phyloP scores from a whole-genome alignment of 2,329 filamentous ascomycete genomes.

The Bipolaris gigantea region DNA sequence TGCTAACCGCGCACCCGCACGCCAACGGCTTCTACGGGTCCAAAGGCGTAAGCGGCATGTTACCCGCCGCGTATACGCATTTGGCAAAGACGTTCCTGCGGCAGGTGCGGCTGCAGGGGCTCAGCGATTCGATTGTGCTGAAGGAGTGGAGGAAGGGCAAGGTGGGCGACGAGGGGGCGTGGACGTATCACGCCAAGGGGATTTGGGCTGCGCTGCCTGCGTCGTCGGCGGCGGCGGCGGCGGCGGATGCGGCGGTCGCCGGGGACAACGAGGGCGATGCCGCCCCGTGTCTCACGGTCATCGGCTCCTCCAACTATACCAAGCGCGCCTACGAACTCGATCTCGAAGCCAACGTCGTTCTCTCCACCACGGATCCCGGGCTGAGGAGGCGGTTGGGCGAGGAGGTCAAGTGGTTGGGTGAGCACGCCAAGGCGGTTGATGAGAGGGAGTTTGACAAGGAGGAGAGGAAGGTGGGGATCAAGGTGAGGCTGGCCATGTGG shows the following conservation, averaged over 20 bases:
- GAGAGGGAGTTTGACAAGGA: slow-evolving; percentile 77
- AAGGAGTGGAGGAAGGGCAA: slow-evolving; percentile 88
- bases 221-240: background rate
- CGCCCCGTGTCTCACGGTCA: slow-evolving; percentile 74
- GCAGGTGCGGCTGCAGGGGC: slow-evolving; percentile 56
- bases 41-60: slow-evolving; percentile 81
- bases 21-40: slow-evolving; percentile 96
- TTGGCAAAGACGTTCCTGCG: slow-evolving; percentile 81
- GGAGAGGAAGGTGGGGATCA: slow-evolving; percentile 81
- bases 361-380: slow-evolving; percentile 75
- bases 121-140: slow-evolving; percentile 65
- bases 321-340: slow-evolving; percentile 91
- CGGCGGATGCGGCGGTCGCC: no score
- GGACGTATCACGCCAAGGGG: slow-evolving; percentile 98
- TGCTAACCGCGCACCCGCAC: slow-evolving; percentile 88
- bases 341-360: slow-evolving; percentile 82
- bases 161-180: slow-evolving; percentile 78
- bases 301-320: slow-evolving; percentile 95
- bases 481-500: slow-evolving; percentile 91
- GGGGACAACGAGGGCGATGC: slow-evolving; percentile 34
- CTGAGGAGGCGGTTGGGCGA: slow-evolving; percentile 73
- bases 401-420: slow-evolving; percentile 79
- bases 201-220: slow-evolving; percentile 67
- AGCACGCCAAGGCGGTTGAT: slow-evolving; percentile 69
- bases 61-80: slow-evolving; percentile 90